Percentiles rank a stretch among this genome's conserved stretches.
These are phyloP conservation scores for Neobulgaria alba DNA, from an alignment of 2,329 filamentous ascomycete genomes.

Conservation along the genomic window DNA sequence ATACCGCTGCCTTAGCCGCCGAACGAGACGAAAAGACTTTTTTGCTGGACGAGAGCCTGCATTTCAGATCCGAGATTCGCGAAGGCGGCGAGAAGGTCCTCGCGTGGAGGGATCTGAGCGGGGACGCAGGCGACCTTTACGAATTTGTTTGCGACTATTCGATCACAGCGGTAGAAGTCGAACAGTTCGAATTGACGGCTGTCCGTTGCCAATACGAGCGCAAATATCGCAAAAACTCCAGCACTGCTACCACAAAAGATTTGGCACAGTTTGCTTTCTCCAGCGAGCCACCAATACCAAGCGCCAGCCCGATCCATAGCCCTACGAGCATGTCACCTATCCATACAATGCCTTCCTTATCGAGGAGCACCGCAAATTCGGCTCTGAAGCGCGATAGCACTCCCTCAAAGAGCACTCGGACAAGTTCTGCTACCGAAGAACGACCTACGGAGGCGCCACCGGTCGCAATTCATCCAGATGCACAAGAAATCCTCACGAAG, in stretches of 20 bases:
- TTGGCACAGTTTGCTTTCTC: slow-evolving; percentile 75
- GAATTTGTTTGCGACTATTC: slow-evolving; percentile 90
- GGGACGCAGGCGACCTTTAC: slow-evolving; percentile 90
- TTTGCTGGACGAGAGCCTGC: slow-evolving; percentile 83
- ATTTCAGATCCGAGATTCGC: slow-evolving; percentile 76
- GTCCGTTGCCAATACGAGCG: slow-evolving; percentile 96
- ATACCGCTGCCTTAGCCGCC: slow-evolving; percentile 59
- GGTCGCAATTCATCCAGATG: slow-evolving; percentile 52
- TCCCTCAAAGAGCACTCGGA: slow-evolving; percentile 17
- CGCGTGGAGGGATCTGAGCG: slow-evolving; percentile 91
- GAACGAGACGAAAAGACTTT: slow-evolving; percentile 98
- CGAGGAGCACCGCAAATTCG: slow-evolving; percentile 35
- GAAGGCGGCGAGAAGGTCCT: slow-evolving; percentile 77
- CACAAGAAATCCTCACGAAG: slow-evolving; percentile 63
- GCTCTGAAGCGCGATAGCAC: slow-evolving; percentile 35
- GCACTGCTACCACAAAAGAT: slow-evolving; percentile 73
- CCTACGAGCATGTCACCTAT: slow-evolving; percentile 35
- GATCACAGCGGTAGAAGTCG: slow-evolving; percentile 60
- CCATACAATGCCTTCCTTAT: slow-evolving; percentile 15
- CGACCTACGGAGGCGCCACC: slow-evolving; percentile 51
- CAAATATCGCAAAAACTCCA: slow-evolving; percentile 75
- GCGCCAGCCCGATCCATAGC: slow-evolving; percentile 50
- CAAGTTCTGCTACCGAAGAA: slow-evolving; percentile 17
- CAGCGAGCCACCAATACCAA: slow-evolving; percentile 53
- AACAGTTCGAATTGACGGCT: slow-evolving; percentile 73